Evolutionary conservation across 495 filamentous ascomycete species (phyloP).

Genomic region (Pyrenopolyporus hunteri): DNA sequence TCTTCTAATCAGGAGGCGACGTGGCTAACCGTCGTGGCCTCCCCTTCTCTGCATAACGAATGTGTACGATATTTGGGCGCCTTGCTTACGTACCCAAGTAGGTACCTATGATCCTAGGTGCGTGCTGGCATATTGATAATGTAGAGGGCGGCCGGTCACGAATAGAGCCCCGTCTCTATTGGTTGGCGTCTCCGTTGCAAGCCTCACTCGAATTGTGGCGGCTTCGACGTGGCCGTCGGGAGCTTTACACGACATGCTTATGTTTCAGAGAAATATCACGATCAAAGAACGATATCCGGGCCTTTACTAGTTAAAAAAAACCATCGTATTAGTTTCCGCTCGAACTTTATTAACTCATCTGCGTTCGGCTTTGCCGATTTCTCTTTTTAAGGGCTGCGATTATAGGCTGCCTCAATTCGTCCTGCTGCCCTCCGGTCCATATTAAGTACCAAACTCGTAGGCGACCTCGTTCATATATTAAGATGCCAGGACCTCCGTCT

Average conservation of each 20-base stretch:
- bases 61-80: conserved; percentile 1
- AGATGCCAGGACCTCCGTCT: conserved; percentile 20
- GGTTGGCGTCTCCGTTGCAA: no score
- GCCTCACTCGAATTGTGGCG: no score
- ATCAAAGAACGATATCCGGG: no score
- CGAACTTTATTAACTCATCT: conserved; percentile 38
- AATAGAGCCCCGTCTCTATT: no score
- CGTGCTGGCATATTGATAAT: no score
- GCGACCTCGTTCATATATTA: conserved; percentile 17
- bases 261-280: no score
- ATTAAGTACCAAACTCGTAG: conserved; percentile 35
- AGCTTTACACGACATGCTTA: no score
- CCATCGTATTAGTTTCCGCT: conserved; percentile 34
- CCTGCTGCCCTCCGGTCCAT: conserved; percentile 17
- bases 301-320: conserved; percentile 12
- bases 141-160: no score
- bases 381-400: conserved; percentile 7
- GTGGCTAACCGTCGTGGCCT: conserved; percentile 21
- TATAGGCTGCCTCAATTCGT: conserved; percentile 4
- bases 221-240: no score
- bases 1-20: conserved; percentile 15
- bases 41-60: conserved; percentile 5
- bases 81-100: no score
- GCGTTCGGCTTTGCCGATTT: conserved; percentile 29
- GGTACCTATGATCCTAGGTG: no score